Conservation (phyloP, 1,139 yeast genomes). For the Kurtzmaniella quercitrusa region DNA sequence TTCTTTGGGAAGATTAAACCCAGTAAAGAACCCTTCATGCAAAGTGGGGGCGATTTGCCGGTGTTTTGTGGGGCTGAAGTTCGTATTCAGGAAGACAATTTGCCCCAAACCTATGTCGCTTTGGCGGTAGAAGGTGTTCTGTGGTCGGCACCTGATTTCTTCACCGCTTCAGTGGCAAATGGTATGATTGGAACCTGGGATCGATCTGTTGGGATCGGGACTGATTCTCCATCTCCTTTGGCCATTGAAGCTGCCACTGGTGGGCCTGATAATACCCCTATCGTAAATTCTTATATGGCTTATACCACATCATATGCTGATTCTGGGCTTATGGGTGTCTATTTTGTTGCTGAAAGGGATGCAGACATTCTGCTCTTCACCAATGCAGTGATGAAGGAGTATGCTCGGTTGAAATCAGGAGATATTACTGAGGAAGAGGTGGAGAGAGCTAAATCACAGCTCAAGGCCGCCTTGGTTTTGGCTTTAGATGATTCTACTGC, state of each 20-base stretch:
- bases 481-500: slow-evolving; percentile 95
- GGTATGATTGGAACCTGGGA: slow-evolving; percentile 98
- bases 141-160: slow-evolving; percentile 95
- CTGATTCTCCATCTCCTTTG: slow-evolving; percentile 71
- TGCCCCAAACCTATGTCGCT: slow-evolving; percentile 90
- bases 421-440: slow-evolving; percentile 79
- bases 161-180: slow-evolving; percentile 92
- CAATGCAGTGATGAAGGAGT: slow-evolving; percentile 76
- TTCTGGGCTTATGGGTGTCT: slow-evolving; percentile 96
- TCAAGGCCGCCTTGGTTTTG: slow-evolving; percentile 84
- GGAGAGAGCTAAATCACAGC: slow-evolving; percentile 88
- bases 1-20: slow-evolving; percentile 73
- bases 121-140: slow-evolving; percentile 97
- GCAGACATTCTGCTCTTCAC: slow-evolving; percentile 63
- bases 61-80: slow-evolving; percentile 83
- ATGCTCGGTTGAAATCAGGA: slow-evolving; percentile 81
- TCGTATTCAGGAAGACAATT: slow-evolving; percentile 72
- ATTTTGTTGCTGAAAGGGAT: slow-evolving; percentile 76
- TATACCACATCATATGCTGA: slow-evolving; percentile 96
- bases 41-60: slow-evolving; percentile 80
- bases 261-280: slow-evolving; percentile 44
- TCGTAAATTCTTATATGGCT: slow-evolving; percentile 94
- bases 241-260: slow-evolving; percentile 73
- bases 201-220: slow-evolving; percentile 76
- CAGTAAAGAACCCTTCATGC: slow-evolving; percentile 59